These are phyloP conservation scores for Grosmannia clavigera DNA, from an alignment of 2,329 filamentous ascomycete species.

Conservation along the genomic window DNA sequence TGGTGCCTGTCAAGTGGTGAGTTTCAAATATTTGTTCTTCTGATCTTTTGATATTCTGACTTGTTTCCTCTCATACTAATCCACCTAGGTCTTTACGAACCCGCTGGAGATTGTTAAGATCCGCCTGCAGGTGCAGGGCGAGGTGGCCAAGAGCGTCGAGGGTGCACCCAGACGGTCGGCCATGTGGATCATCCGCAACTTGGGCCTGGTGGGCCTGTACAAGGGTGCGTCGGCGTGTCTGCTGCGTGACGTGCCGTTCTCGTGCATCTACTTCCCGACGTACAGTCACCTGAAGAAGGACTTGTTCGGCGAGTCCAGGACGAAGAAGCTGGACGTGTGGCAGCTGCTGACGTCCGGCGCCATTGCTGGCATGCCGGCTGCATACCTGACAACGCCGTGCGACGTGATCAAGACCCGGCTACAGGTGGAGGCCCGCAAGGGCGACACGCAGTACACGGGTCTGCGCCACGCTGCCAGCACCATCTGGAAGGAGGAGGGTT, in stretches of 20 bases:
- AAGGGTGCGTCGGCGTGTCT: slow-evolving; percentile 93
- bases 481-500: slow-evolving; percentile 81
- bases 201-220: slow-evolving; percentile 89
- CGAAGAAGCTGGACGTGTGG: slow-evolving; percentile 77
- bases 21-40: slow-evolving; percentile 17
- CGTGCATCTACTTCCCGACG: slow-evolving; percentile 95
- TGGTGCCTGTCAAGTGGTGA: slow-evolving; percentile 89
- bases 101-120: slow-evolving; percentile 99
- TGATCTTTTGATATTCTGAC: too few relatives aligned
- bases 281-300: slow-evolving; percentile 93
- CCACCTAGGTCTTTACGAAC: slow-evolving; percentile 75
- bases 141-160: slow-evolving; percentile 78
- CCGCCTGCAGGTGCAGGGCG: slow-evolving; percentile 90
- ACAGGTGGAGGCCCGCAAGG: slow-evolving; percentile 94
- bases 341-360: slow-evolving; percentile 91
- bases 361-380: slow-evolving; percentile 83
- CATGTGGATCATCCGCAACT: slow-evolving; percentile 93
- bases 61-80: background rate
- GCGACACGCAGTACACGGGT: slow-evolving; percentile 76
- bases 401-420: slow-evolving; percentile 99
- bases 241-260: slow-evolving; percentile 93
- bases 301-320: slow-evolving; percentile 77
- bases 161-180: slow-evolving; percentile 78
- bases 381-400: slow-evolving; percentile 92
- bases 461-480: slow-evolving; percentile 76